Conservation (phyloP, 345 rosid genomes). For the Salix exigua region DNA sequence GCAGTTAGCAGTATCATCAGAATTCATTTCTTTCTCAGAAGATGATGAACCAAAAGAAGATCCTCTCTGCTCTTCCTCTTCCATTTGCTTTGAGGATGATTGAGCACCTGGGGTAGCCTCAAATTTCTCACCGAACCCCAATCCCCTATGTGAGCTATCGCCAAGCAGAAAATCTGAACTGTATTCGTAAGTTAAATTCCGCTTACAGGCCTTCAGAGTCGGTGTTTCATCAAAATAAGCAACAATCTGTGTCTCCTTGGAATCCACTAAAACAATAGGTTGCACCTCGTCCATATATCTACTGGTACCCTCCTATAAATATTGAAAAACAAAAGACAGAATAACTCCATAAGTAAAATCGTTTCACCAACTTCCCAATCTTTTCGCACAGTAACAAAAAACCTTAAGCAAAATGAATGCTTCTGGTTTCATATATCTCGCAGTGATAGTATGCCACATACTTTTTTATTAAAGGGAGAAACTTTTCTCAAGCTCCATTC, state of each 20-base stretch:
- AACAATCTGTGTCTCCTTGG: slow-evolving; percentile 44
- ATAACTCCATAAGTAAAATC: background rate
- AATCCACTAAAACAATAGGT: slow-evolving; percentile 44
- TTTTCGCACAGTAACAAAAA: background rate
- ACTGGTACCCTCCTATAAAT: slow-evolving; percentile 30
- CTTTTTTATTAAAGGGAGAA: background rate
- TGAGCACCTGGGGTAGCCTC: slow-evolving; percentile 44
- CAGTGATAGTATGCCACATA: background rate
- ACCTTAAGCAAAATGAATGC: background rate
- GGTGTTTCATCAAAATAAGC: slow-evolving; percentile 62
- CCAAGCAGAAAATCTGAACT: slow-evolving; percentile 60
- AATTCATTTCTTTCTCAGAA: slow-evolving; percentile 35
- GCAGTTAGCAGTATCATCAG: slow-evolving; percentile 18
- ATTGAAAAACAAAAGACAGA: background rate
- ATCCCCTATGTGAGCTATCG: slow-evolving; percentile 55
- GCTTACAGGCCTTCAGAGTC: slow-evolving; percentile 28
- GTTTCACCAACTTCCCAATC: background rate
- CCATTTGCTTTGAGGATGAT: slow-evolving; percentile 41
- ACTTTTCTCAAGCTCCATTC: background rate
- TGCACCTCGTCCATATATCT: slow-evolving; percentile 24
- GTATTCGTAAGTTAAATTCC: slow-evolving; percentile 49
- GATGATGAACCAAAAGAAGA: slow-evolving; percentile 27
- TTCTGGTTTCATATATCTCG: background rate
- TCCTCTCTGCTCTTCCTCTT: slow-evolving; percentile 28
- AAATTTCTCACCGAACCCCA: slow-evolving; percentile 56